Evolutionary conservation across 805 yeast species (phyloP).

Genomic region (Debaryomyces tyrocola): DNA sequence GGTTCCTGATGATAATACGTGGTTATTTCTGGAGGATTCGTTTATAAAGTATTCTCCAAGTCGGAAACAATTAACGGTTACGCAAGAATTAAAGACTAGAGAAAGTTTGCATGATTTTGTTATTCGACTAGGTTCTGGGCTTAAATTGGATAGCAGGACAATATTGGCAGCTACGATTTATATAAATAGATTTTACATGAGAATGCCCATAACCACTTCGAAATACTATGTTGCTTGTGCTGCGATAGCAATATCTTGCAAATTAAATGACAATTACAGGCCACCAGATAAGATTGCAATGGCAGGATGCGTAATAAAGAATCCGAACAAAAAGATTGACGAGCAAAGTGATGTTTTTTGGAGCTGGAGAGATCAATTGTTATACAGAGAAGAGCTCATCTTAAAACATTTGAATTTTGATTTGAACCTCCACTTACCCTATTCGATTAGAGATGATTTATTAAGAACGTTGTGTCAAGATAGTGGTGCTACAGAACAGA

Average conservation of each 20-base stretch:
- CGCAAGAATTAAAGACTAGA: conserved; percentile 38
- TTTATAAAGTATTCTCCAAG: conserved; percentile 33
- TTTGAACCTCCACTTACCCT: conserved; percentile 39
- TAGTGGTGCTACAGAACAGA: conserved; percentile 4
- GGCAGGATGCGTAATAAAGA: conserved; percentile 34
- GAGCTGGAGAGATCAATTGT: conserved; percentile 46
- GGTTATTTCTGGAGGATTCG: conserved; percentile 39
- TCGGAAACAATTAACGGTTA: conserved; percentile 27
- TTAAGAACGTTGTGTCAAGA: not conserved
- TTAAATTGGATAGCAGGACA: conserved; percentile 41
- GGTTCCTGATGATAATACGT: conserved; percentile 19
- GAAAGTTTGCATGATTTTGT: conserved; percentile 41
- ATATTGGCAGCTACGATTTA: conserved; percentile 44
- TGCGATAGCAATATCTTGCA: conserved; percentile 43
- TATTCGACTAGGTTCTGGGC: conserved; percentile 32
- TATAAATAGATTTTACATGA: conserved; percentile 39
- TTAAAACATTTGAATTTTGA: conserved; percentile 40
- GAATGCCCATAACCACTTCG: conserved; percentile 42
- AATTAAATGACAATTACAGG: conserved; percentile 41
- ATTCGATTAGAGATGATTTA: conserved; percentile 29
- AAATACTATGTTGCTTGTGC: conserved; percentile 46
- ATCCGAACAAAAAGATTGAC: conserved; percentile 31
- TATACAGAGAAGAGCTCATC: conserved; percentile 43
- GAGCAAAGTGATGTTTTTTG: conserved; percentile 43
- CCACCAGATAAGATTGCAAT: conserved; percentile 45